phyloP scores from a whole-genome alignment of 768 basidiomycete genomes.

The Mycena galericulata region DNA sequence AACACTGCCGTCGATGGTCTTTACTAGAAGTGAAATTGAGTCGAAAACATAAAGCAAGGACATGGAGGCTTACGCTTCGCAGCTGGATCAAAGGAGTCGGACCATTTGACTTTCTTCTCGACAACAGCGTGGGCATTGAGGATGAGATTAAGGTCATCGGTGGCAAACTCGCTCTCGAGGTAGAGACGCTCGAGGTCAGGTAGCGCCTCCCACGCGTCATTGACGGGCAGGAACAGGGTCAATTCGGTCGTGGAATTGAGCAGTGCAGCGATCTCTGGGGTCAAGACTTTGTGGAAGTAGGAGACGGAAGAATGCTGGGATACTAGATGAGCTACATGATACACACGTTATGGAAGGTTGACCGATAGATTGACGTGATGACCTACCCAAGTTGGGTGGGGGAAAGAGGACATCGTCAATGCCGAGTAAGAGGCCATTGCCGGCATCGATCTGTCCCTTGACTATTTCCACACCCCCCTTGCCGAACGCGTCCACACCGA shows the following conservation, averaged over 20 bases:
- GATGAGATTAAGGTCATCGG: slow-evolving; percentile 82
- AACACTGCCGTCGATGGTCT: slow-evolving; percentile 72
- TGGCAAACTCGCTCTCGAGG: slow-evolving; percentile 88
- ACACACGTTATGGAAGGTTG: background rate
- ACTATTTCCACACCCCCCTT: slow-evolving; percentile 77
- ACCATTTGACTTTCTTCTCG: slow-evolving; percentile 71
- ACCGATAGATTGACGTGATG: slow-evolving; percentile 13
- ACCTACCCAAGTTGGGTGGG: slow-evolving; percentile 80
- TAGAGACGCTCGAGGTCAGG: slow-evolving; percentile 86
- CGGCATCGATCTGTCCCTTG: slow-evolving; percentile 66
- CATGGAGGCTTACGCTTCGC: slow-evolving; percentile 62
- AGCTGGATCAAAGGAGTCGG: slow-evolving; percentile 66
- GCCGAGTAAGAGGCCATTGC: slow-evolving; percentile 85
- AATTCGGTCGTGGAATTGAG: slow-evolving; percentile 78
- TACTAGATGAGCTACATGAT: slow-evolving; percentile 67
- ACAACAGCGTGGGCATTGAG: slow-evolving; percentile 82
- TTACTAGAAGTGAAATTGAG: slow-evolving; percentile 66
- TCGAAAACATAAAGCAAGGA: slow-evolving; percentile 10
- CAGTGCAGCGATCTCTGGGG: slow-evolving; percentile 63
- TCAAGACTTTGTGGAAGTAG: slow-evolving; percentile 81
- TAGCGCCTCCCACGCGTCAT: slow-evolving; percentile 86
- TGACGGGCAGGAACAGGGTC: slow-evolving; percentile 90
- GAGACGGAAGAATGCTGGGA: slow-evolving; percentile 70
- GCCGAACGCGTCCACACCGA: slow-evolving; percentile 85
- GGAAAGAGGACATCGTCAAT: slow-evolving; percentile 79